phyloP scores from a whole-genome alignment of 305 asterid genomes.

The Solanum hybrid region DNA sequence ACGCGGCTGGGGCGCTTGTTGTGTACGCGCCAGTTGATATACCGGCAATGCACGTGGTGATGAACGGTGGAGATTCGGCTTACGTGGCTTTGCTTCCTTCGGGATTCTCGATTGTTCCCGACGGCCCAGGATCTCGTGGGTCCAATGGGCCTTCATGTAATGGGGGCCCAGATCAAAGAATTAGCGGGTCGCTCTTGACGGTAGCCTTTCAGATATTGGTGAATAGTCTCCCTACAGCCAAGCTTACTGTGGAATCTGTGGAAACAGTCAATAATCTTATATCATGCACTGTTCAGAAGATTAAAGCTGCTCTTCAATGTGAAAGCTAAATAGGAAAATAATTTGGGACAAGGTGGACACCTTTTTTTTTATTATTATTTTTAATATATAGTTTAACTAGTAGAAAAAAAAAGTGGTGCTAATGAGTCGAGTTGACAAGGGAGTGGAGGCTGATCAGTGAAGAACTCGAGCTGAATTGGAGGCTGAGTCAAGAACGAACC shows the following conservation, averaged over 20 bases:
- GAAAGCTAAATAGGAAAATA: slow-evolving; percentile 33
- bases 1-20: slow-evolving; percentile 85
- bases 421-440: not conserved
- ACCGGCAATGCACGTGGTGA: slow-evolving; percentile 87
- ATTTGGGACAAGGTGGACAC: not conserved
- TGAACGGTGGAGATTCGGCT: slow-evolving; percentile 96
- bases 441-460: not conserved
- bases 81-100: slow-evolving; percentile 90
- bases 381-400: not conserved
- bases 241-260: slow-evolving; percentile 86
- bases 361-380: no score
- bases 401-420: not conserved
- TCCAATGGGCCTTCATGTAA: slow-evolving; percentile 1
- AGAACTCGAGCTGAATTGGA: not conserved
- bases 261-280: slow-evolving; percentile 87
- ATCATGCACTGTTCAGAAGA: slow-evolving; percentile 88
- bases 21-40: slow-evolving; percentile 98
- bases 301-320: slow-evolving; percentile 70
- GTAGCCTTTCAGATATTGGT: slow-evolving; percentile 90
- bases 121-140: slow-evolving; percentile 53
- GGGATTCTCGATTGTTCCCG: slow-evolving; percentile 80
- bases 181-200: slow-evolving; percentile 70
- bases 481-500: slow-evolving; percentile 99
- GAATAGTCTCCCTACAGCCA: slow-evolving; percentile 76
- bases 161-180: slow-evolving; percentile 27